These are phyloP conservation scores for Gastrolobium bilobum DNA, from an alignment of 306 rosid species.

Conservation along the genomic window DNA sequence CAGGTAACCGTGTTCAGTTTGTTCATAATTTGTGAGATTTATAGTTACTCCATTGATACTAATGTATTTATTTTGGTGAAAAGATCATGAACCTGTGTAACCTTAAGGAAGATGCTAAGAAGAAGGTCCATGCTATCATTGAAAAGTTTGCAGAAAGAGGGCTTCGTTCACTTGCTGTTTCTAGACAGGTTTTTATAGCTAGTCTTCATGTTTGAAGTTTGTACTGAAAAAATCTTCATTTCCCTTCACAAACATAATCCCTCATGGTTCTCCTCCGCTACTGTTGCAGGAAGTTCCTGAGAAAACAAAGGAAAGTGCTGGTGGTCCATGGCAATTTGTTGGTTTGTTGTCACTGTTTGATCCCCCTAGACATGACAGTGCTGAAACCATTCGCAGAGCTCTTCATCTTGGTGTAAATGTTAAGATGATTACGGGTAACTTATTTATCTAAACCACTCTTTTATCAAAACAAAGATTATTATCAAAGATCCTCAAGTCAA, in stretches of 20 bases:
- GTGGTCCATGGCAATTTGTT: slow-evolving; percentile 94
- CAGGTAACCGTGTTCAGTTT: slow-evolving; percentile 66
- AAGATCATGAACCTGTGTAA: slow-evolving; percentile 82
- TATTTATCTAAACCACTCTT: neutral
- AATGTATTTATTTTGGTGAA: slow-evolving; percentile 35
- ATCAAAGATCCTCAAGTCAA: slow-evolving; percentile 2
- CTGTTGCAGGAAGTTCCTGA: slow-evolving; percentile 85
- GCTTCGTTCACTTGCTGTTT: slow-evolving; percentile 91
- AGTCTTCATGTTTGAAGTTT: slow-evolving; percentile 14
- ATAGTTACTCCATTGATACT: slow-evolving; percentile 26
- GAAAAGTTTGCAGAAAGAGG: slow-evolving; percentile 99
- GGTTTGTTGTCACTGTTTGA: slow-evolving; percentile 93
- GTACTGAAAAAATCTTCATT: neutral
- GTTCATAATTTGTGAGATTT: slow-evolving; percentile 10
- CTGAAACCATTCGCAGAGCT: slow-evolving; percentile 93
- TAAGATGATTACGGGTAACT: slow-evolving; percentile 97
- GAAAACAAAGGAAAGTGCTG: slow-evolving; percentile 80
- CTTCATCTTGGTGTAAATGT: slow-evolving; percentile 97
- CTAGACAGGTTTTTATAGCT: slow-evolving; percentile 79
- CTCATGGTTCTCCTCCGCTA: neutral
- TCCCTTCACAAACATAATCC: slow-evolving; percentile 1
- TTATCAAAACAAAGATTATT: neutral
- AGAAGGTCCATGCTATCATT: slow-evolving; percentile 75
- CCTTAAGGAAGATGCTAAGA: slow-evolving; percentile 84
- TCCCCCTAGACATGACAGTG: slow-evolving; percentile 99